Evolutionary conservation across 345 rosid species (phyloP), one percentile per base, ranked within the genome.

Genomic region (Rubroshorea leprosula): DNA sequence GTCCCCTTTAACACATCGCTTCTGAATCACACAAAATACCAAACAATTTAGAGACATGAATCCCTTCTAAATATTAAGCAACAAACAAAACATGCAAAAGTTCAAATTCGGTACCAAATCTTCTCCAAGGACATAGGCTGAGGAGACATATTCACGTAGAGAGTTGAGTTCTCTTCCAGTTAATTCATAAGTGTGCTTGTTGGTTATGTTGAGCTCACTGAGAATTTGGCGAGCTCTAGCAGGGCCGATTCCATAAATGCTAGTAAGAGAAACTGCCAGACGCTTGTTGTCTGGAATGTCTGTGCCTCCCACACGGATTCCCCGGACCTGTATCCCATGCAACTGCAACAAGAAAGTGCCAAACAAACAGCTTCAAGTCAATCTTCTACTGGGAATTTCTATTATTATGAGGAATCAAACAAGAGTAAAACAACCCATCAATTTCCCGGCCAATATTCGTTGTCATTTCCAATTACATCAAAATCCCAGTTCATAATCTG

Each of bases 71-170:
- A 23, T 21, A 26, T 31, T 0, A 2, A 38, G 27, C 18, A 64
- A 47, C 11, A 23, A 20, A 35, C 8, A 16, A 21, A n/a, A 14
- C 29, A 5, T 27, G 15, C 9, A 22, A 29, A 23, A 47, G 31
- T 18, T n/a, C n/a, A n/a, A n/a, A n/a, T n/a, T n/a, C n/a, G n/a
- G n/a, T 70, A 84, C 91, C 85, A 85, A 64, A 61, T 82, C 82
- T 52, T 77, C 80, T 59, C 79, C 91, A 16, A 76, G 70, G 68
- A 72, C 18, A 57, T 80, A 74, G 48, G 69, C 74, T 50, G 74
- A 71, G 43, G 83, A 80, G 61, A 82, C 80, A 18, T 43, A 23
- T 19, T 76, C 74, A 21, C 84, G 80, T 21, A 84, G 76, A 26
- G 55, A 48, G 26, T 72, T 69, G 45, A 84, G 78, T 63, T 84